phyloP scores from a whole-genome alignment of 306 rosid species.

The Vigna unguiculata region DNA sequence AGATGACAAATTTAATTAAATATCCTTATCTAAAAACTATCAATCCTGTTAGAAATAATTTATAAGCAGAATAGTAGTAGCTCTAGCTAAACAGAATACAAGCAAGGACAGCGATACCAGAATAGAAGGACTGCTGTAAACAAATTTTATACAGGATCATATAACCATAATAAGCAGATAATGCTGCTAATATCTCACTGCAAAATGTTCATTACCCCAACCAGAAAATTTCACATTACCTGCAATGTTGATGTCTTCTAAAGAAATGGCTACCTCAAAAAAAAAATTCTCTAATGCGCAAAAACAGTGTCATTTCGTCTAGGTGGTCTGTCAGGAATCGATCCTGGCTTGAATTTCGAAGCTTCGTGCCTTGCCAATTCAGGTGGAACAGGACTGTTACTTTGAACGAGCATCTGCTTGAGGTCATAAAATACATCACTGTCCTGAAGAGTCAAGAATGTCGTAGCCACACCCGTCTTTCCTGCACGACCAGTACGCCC shows the following conservation, averaged over 20 bases:
- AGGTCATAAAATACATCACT: slow-evolving; percentile 87
- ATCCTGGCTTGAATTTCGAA: slow-evolving; percentile 91
- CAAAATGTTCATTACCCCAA: slow-evolving; percentile 31
- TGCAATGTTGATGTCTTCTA: slow-evolving; percentile 15
- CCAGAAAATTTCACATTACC: slow-evolving; percentile 32
- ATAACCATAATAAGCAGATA: slow-evolving; percentile 34
- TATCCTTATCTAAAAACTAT: slow-evolving; percentile 22
- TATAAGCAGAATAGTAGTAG: slow-evolving; percentile 39
- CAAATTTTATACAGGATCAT: slow-evolving; percentile 43
- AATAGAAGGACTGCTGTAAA: slow-evolving; percentile 9
- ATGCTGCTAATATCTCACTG: slow-evolving; percentile 30
- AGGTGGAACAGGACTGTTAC: slow-evolving; percentile 86
- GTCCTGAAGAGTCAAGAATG: slow-evolving; percentile 82
- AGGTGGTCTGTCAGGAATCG: slow-evolving; percentile 89
- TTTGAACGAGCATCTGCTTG: slow-evolving; percentile 91
- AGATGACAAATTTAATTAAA: slow-evolving; percentile 32
- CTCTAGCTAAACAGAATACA: slow-evolving; percentile 37
- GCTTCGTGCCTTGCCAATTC: slow-evolving; percentile 95
- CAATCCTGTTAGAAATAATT: slow-evolving; percentile 42
- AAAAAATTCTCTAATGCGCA: slow-evolving; percentile 59
- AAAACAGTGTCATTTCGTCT: slow-evolving; percentile 82
- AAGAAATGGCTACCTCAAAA: slow-evolving; percentile 26
- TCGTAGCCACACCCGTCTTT: slow-evolving; percentile 85
- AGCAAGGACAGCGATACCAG: slow-evolving; percentile 32
- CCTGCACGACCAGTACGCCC: slow-evolving; percentile 96